Percentiles rank a stretch among this genome's conserved stretches.
These are phyloP conservation scores for Leccinum arenicola DNA, from an alignment of 768 basidiomycete genomes.

Conservation along the genomic window DNA sequence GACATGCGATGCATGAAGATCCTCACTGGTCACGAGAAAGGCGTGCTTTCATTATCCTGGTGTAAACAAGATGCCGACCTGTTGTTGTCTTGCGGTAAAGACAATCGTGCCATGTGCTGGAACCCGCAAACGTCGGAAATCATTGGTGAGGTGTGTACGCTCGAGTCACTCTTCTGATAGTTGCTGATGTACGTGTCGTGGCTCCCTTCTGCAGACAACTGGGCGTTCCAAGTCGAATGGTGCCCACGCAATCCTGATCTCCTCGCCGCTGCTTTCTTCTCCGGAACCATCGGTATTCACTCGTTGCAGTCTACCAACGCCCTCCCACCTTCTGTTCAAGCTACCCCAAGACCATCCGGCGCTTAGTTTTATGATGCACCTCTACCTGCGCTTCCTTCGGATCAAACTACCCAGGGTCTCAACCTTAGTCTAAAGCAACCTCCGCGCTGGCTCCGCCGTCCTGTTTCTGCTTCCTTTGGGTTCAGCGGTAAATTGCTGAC, in stretches of 20 bases:
- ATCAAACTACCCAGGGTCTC: constrained; percentile 40
- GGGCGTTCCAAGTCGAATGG: constrained; percentile 98
- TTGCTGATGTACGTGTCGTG: constrained; percentile 26
- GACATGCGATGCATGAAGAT: constrained; percentile 52
- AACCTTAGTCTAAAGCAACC: constrained; percentile 90
- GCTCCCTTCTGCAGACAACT: constrained; percentile 89
- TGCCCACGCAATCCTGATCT: constrained; percentile 89
- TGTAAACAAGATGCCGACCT: constrained; percentile 93
- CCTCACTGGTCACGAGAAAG: constrained; percentile 95
- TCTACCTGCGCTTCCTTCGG: constrained; percentile 40
- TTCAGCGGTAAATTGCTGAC: constrained; percentile 88
- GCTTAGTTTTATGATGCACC: constrained; percentile 78
- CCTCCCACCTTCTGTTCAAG: constrained; percentile 36
- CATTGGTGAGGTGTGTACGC: constrained; percentile 75
- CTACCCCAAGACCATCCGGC: constrained; percentile 52
- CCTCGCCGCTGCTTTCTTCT: constrained; percentile 91
- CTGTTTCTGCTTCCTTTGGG: constrained; percentile 78
- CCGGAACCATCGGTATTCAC: constrained; percentile 91
- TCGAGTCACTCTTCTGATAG: neutral
- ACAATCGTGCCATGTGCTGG: constrained; percentile 94
- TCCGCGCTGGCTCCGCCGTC: constrained; percentile 92
- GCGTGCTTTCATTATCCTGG: constrained; percentile 93
- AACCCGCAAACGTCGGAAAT: constrained; percentile 88
- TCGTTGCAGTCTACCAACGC: constrained; percentile 93
- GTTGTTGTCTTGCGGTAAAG: constrained; percentile 92